These are phyloP conservation scores for Aspergillus persii DNA, from an alignment of 2,329 filamentous ascomycete genomes.

Conservation along the genomic window DNA sequence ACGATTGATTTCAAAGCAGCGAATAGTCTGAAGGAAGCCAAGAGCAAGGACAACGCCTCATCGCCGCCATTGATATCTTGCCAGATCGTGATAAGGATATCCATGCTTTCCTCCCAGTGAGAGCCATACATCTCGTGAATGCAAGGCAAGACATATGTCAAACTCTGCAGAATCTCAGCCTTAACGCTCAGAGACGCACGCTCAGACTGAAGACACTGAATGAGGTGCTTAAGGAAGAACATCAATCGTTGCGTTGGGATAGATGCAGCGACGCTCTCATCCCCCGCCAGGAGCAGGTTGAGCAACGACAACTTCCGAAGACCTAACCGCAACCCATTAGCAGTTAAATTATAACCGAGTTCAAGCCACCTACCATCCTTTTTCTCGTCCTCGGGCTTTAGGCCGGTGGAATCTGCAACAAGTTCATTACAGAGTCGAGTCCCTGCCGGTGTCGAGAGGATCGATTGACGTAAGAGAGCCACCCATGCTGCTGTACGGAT, in stretches of 20 bases:
- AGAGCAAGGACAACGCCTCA: conserved; percentile 59
- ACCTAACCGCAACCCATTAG: conserved; percentile 27
- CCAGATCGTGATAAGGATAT: conserved; percentile 61
- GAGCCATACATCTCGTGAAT: conserved; percentile 82
- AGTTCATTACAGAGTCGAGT: conserved; percentile 59
- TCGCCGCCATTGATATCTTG: conserved; percentile 48
- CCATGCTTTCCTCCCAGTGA: conserved; percentile 71
- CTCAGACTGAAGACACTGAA: conserved; percentile 66
- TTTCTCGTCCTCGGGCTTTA: conserved; percentile 45
- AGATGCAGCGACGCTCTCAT: conserved; percentile 47
- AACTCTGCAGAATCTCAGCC: conserved; percentile 42
- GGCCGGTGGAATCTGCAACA: conserved; percentile 57
- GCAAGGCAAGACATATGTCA: conserved; percentile 63
- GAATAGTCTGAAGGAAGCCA: conserved; percentile 72
- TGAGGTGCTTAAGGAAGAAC: conserved; percentile 77
- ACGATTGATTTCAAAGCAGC: conserved; percentile 59
- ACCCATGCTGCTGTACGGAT: conserved; percentile 51
- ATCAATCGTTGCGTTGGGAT: conserved; percentile 66
- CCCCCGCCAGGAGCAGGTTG: conserved; percentile 53
- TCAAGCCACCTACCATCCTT: conserved; percentile 38
- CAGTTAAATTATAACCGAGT: conserved; percentile 13
- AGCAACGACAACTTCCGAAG: conserved; percentile 53
- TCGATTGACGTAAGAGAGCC: conserved; percentile 48
- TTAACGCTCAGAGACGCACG: conserved; percentile 45
- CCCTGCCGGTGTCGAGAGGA: conserved; percentile 49